Evolutionary conservation across 2,329 filamentous ascomycete genomes (phyloP), one percentile per base, ranked within the genome.

Genomic region (Colletotrichum ledebouriae): DNA sequence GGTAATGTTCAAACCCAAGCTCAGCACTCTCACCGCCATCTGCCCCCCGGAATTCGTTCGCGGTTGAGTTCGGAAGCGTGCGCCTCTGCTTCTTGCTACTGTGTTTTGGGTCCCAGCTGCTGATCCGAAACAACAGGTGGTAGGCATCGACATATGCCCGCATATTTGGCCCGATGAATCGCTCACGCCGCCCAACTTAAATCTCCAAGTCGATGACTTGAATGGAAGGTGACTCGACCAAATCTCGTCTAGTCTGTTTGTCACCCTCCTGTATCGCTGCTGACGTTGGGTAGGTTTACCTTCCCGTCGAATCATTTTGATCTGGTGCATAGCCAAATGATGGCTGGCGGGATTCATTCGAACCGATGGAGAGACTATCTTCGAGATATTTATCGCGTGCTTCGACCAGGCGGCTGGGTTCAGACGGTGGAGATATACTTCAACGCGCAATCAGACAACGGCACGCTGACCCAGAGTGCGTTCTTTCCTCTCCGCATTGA

Each of bases 371-470:
- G 82, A 63, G 84, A 85, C 37, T 97, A 97, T 78, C 79, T 97
- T 71, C 83, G 84, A 72, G 94, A 97, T 73, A 92, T 97, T 69
- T 87, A 88, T 71, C 85, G 88, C 22, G 85, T 94, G 10, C 81
- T 94, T 70, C 90, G 88, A 58, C 90, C 89, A 6, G 91, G 90
- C 2, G 94, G 94, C 1, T 97, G 94, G 93, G 86, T 92, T 67
- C 94, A 97, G 75, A 90, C 97, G 86, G 87, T 93, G n/a, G 94
- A 97, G 76, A 87, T 94, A 73, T 94, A 97, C 75, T 91, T 90
- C 77, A 93, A 94, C 71, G 89, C 93, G 29, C 94, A 97, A 77
- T 97, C 93, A 0, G 89, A 95, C 73, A 97, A 93, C 73, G 94
- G 94, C 5, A 89, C 88, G n/a, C 81, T 96, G 73, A 90, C 88